Conservation (phyloP, 2,329 filamentous ascomycete genomes). For the Fusarium sp. region DNA sequence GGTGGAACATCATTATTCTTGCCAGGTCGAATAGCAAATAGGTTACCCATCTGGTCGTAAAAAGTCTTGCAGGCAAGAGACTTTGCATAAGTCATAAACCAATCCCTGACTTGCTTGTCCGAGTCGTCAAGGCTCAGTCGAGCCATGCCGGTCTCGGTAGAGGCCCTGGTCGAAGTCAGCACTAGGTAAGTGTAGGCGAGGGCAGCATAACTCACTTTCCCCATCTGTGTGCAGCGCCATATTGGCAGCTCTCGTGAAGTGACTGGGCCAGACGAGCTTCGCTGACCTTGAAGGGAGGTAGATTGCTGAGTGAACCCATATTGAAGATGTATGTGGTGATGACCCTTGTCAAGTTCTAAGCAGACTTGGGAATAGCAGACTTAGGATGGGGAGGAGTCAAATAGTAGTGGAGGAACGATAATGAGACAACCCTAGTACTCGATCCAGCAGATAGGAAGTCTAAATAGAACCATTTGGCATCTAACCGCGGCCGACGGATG, state of each 20-base stretch:
- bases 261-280: constrained; percentile 24
- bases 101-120: constrained; percentile 79
- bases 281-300: constrained; percentile 9
- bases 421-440: neutral
- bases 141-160: constrained; percentile 77
- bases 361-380: neutral
- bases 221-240: constrained; percentile 36
- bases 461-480: neutral
- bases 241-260: constrained; percentile 37
- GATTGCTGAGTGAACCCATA: constrained; percentile 4
- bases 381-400: neutral
- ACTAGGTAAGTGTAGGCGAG: neutral
- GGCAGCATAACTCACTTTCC: constrained; percentile 40
- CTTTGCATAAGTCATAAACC: constrained; percentile 76
- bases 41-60: constrained; percentile 84
- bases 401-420: neutral
- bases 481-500: neutral
- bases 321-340: neutral
- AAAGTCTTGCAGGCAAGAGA: constrained; percentile 74
- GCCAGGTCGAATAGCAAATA: constrained; percentile 78
- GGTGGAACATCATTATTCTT: constrained; percentile 68
- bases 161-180: constrained; percentile 13
- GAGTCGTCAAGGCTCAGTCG: constrained; percentile 77
- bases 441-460: neutral
- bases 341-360: neutral